Evolutionary conservation across 768 basidiomycete genomes (phyloP).

Genomic region (Tubosaeta sp.): DNA sequence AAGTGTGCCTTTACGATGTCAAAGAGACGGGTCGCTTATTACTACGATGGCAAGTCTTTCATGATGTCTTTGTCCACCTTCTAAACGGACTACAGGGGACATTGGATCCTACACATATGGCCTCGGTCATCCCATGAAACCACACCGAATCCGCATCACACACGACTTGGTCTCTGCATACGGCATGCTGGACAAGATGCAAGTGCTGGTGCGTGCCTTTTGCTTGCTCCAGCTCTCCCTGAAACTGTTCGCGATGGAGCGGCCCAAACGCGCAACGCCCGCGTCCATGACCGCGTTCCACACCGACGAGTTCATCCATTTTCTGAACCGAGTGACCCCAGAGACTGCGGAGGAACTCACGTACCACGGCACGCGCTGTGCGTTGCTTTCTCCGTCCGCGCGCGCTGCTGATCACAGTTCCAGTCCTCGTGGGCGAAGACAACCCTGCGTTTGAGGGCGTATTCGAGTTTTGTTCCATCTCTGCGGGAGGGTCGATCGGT

Average conservation of each 20-base stretch:
- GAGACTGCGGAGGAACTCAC: slow-evolving; percentile 88
- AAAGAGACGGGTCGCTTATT: slow-evolving; percentile 72
- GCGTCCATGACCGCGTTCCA: slow-evolving; percentile 91
- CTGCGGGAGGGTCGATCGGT: slow-evolving; percentile 94
- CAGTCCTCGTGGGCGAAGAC: slow-evolving; percentile 77
- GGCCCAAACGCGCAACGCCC: slow-evolving; percentile 64
- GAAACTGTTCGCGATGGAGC: slow-evolving; percentile 37
- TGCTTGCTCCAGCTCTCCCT: neutral
- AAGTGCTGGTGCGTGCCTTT: slow-evolving; percentile 60
- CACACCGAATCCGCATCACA: slow-evolving; percentile 89
- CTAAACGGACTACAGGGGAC: slow-evolving; percentile 45
- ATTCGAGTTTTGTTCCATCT: slow-evolving; percentile 96
- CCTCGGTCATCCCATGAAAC: slow-evolving; percentile 92
- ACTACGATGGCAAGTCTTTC: slow-evolving; percentile 61
- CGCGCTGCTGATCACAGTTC: neutral
- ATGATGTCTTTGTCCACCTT: neutral
- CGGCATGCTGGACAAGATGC: slow-evolving; percentile 92
- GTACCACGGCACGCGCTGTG: slow-evolving; percentile 81
- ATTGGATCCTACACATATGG: slow-evolving; percentile 79
- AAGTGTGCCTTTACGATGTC: slow-evolving; percentile 43
- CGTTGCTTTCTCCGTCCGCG: slow-evolving; percentile 19
- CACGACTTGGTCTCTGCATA: slow-evolving; percentile 91
- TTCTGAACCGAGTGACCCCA: slow-evolving; percentile 82
- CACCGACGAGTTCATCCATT: slow-evolving; percentile 97
- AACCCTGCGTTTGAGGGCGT: slow-evolving; percentile 96